Percentiles rank a stretch among this genome's conserved stretches.
Evolutionary conservation across 1,284 basidiomycete genomes (phyloP).

Genomic region (Pseudozyma hubeiensis): DNA sequence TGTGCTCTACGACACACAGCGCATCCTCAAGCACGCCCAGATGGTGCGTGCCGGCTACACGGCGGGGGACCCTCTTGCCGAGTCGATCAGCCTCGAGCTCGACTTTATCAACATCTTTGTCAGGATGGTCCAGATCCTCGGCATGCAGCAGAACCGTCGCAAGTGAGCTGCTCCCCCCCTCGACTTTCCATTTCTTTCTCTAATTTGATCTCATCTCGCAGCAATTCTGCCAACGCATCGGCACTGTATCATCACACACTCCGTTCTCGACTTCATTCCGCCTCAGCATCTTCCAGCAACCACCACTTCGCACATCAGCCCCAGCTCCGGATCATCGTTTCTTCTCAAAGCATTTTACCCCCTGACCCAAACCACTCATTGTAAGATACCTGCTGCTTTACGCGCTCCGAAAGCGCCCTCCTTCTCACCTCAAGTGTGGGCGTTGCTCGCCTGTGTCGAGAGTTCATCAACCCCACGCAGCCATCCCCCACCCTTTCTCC

Average conservation of each 20-base stretch:
- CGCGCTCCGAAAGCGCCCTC: slow-evolving; percentile 6
- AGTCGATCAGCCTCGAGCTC: slow-evolving; percentile 80
- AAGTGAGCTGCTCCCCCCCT: slow-evolving; percentile 32
- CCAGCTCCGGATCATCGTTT: not conserved
- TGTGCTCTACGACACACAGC: slow-evolving; percentile 85
- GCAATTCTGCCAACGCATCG: slow-evolving; percentile 1
- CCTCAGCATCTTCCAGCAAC: slow-evolving; percentile 13
- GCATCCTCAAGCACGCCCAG: slow-evolving; percentile 82
- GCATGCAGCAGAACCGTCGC: slow-evolving; percentile 70
- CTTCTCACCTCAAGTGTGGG: not conserved
- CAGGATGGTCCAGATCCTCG: slow-evolving; percentile 84
- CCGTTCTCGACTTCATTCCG: slow-evolving; percentile 1
- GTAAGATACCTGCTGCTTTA: slow-evolving; percentile 35
- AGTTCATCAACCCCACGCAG: not conserved
- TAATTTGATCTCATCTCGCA: not conserved
- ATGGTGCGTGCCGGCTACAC: slow-evolving; percentile 78
- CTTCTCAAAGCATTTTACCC: not conserved
- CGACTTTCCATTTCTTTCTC: not conserved
- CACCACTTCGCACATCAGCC: slow-evolving; percentile 13
- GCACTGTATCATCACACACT: slow-evolving; percentile 30
- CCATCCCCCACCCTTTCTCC: not conserved
- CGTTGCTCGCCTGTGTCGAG: slow-evolving; percentile 33
- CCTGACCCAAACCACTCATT: slow-evolving; percentile 8
- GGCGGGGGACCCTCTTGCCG: slow-evolving; percentile 80
- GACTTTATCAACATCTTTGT: slow-evolving; percentile 82